A percentile compares a stretch with the other conserved stretches of the same genome.
These are phyloP conservation scores for Acacia acuminata DNA, from an alignment of 306 rosid genomes.

Conservation along the genomic window DNA sequence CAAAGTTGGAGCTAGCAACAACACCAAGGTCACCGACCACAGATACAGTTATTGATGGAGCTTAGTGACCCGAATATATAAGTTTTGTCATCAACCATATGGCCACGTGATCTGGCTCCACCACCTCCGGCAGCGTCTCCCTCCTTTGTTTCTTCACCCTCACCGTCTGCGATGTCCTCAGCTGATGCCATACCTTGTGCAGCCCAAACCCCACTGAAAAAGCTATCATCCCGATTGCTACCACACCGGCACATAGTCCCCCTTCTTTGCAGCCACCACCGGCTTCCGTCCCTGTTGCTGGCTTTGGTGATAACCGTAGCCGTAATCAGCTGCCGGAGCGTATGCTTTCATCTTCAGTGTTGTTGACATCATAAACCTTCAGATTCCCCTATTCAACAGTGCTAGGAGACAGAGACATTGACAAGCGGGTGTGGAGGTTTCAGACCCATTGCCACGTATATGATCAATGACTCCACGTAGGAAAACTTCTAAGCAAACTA, in stretches of 20 bases:
- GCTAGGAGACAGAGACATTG: neutral
- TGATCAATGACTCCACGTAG: no score
- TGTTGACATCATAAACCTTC: conserved; percentile 52
- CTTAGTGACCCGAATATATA: conserved; percentile 14
- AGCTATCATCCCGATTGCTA: conserved; percentile 69
- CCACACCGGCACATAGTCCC: conserved; percentile 57
- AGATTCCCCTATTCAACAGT: conserved; percentile 34
- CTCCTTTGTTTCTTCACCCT: conserved; percentile 66
- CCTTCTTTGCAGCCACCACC: neutral
- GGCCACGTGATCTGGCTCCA: conserved; percentile 58
- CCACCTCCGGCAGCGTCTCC: conserved; percentile 85
- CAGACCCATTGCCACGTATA: no score
- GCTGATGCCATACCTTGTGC: conserved; percentile 73
- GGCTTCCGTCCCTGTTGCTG: conserved; percentile 13
- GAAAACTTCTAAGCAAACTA: no score
- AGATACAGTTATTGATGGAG: neutral
- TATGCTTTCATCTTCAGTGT: conserved; percentile 52
- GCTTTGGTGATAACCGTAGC: neutral
- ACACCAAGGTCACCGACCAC: neutral
- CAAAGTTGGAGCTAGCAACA: conserved; percentile 29
- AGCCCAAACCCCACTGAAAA: conserved; percentile 50
- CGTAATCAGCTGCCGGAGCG: conserved; percentile 42
- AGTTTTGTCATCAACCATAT: conserved; percentile 25
- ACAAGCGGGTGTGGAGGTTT: no score
- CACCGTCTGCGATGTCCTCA: conserved; percentile 58